phyloP scores from a whole-genome alignment of 176 grass and related monocot species.

The Triticum dicoccoides region DNA sequence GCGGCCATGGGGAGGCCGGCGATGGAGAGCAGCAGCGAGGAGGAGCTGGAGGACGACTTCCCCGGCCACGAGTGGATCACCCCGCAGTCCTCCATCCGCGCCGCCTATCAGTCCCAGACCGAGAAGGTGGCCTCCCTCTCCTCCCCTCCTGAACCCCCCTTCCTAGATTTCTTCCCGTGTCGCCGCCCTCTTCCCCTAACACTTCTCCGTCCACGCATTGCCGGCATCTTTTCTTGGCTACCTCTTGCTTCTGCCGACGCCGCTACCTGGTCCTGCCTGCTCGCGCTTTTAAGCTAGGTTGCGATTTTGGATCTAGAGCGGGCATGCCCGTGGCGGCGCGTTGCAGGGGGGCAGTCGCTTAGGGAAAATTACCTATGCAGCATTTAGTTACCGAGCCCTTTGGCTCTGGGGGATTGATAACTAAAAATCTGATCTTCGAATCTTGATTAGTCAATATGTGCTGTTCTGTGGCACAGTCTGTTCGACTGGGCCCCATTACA shows the following conservation, averaged over 20 bases:
- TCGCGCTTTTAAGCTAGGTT: not conserved
- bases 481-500: not conserved
- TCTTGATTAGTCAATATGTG: not conserved
- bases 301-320: conserved; percentile 25
- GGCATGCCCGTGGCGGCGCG: not conserved
- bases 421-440: not conserved
- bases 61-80: conserved; percentile 96
- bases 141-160: not conserved
- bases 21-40: conserved; percentile 97
- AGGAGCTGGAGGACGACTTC: conserved; percentile 79
- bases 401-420: not conserved
- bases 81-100: conserved; percentile 88
- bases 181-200: not conserved
- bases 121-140: conserved; percentile 56
- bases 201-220: not conserved
- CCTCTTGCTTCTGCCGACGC: not conserved
- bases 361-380: not conserved
- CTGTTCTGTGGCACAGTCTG: not conserved
- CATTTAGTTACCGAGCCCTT: not conserved
- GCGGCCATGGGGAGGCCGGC: conserved; percentile 6
- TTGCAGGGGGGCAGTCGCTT: conserved; percentile 5
- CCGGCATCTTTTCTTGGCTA: not conserved
- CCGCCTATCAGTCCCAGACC: conserved; percentile 84
- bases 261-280: not conserved
- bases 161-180: not conserved